Conservation (phyloP, 2,329 filamentous ascomycete genomes). For the Colletotrichum noveboracense region DNA sequence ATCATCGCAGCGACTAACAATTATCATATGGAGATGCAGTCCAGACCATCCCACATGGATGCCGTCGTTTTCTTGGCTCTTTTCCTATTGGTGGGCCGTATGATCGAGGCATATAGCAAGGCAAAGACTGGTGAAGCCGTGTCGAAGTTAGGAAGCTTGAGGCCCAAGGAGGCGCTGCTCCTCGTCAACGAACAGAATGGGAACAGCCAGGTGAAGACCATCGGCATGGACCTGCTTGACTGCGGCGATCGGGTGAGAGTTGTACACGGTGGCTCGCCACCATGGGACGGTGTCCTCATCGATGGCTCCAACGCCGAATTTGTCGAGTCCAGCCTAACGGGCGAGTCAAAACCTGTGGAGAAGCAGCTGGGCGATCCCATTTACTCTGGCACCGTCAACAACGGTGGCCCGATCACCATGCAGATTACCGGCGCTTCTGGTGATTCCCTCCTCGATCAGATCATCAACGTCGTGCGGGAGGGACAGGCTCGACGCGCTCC, state of each 20-base stretch:
- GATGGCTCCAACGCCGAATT: constrained; percentile 68
- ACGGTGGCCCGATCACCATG: constrained; percentile 66
- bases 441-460: constrained; percentile 81
- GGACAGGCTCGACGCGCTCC: constrained; percentile 78
- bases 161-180: constrained; percentile 78
- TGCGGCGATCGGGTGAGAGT: constrained; percentile 77
- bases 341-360: constrained; percentile 71
- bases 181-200: constrained; percentile 51
- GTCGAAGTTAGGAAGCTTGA: constrained; percentile 76
- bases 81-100: constrained; percentile 76
- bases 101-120: constrained; percentile 90
- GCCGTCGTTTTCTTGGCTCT: constrained; percentile 91
- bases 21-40: constrained; percentile 40
- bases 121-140: constrained; percentile 89
- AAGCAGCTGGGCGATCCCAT: constrained; percentile 69
- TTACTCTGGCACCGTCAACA: constrained; percentile 78
- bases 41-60: constrained; percentile 80
- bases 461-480: constrained; percentile 77
- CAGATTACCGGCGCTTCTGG: constrained; percentile 69
- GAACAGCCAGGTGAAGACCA: constrained; percentile 40
- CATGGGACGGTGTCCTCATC: constrained; percentile 77
- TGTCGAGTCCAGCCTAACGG: constrained; percentile 90
- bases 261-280: constrained; percentile 80
- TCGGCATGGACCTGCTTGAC: constrained; percentile 74
- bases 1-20: constrained; percentile 59